phyloP scores from a whole-genome alignment of 192 early-diverging fungal genomes.

The Coemansia sp. region DNA sequence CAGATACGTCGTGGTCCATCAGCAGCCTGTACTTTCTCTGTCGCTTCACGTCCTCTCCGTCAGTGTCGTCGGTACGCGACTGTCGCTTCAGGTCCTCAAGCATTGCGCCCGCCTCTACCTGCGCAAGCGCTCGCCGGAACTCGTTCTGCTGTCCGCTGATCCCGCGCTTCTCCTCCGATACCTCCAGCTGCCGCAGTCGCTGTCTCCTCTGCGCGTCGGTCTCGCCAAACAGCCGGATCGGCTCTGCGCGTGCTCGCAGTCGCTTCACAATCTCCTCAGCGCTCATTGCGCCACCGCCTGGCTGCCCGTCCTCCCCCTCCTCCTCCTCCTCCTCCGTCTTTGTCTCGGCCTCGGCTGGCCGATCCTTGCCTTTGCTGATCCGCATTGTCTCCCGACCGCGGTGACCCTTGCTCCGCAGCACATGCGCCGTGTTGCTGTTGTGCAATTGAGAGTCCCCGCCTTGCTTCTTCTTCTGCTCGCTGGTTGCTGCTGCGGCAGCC shows the following conservation, averaged over 20 bases:
- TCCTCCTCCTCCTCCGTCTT: slow-evolving; percentile 8
- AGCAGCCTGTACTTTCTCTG: slow-evolving; percentile 47
- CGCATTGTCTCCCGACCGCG: background rate
- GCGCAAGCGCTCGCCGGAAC: slow-evolving; percentile 80
- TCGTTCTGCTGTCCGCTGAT: slow-evolving; percentile 89
- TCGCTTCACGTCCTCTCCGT: slow-evolving; percentile 42
- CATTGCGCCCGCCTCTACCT: slow-evolving; percentile 77
- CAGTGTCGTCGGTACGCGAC: slow-evolving; percentile 43
- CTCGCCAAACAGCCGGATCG: slow-evolving; percentile 93
- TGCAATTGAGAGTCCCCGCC: background rate
- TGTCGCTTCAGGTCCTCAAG: slow-evolving; percentile 70
- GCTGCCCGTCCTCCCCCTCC: slow-evolving; percentile 3
- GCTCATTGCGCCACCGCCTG: slow-evolving; percentile 50
- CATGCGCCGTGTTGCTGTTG: background rate
- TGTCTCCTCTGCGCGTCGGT: slow-evolving; percentile 73
- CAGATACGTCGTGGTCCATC: slow-evolving; percentile 64
- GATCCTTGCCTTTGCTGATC: background rate
- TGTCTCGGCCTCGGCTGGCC: background rate
- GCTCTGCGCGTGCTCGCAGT: slow-evolving; percentile 82
- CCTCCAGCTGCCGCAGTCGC: slow-evolving; percentile 79
- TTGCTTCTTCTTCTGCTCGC: slow-evolving; percentile 2
- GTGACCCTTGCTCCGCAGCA: background rate
- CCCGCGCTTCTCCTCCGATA: slow-evolving; percentile 69
- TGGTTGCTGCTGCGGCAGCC: slow-evolving; percentile 41
- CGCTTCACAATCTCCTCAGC: slow-evolving; percentile 78